phyloP scores from a whole-genome alignment of 352 stramenopile species.

The Globisporangium cylindrosporum region DNA sequence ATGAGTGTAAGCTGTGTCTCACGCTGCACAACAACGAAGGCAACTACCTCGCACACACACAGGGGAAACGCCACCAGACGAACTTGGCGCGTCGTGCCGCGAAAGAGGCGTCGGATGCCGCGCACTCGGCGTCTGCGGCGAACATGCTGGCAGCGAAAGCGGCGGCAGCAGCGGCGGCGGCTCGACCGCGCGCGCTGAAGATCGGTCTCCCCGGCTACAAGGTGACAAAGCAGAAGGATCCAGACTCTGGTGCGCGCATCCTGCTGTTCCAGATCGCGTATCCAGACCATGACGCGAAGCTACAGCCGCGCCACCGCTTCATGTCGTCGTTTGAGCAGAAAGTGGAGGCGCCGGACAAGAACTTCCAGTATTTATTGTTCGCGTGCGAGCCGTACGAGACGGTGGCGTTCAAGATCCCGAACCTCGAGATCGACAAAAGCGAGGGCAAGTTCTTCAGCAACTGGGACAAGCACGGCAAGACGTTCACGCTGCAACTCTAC shows the following conservation, averaged over 20 bases:
- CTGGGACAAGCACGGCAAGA: conserved; percentile 96
- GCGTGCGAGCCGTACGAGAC: conserved; percentile 99
- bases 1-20: conserved; percentile 99
- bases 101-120: conserved; percentile 69
- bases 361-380: conserved; percentile 97
- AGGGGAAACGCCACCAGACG: conserved; percentile 98
- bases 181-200: conserved; percentile 82
- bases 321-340: conserved; percentile 99
- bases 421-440: conserved; percentile 93
- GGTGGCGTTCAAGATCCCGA: conserved; percentile 99
- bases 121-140: conserved; percentile 43
- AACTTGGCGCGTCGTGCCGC: conserved; percentile 92
- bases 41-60: conserved; percentile 99
- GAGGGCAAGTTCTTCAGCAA: conserved; percentile 97
- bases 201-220: conserved; percentile 98
- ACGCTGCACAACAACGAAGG: conserved; percentile 99
- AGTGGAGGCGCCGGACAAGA: conserved; percentile 95
- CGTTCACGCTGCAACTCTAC: conserved; percentile 92
- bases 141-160: conserved; percentile 40
- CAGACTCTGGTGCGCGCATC: conserved; percentile 77
- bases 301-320: conserved; percentile 97
- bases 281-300: conserved; percentile 91
- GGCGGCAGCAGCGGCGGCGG: conserved; percentile 38
- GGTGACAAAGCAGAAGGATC: conserved; percentile 93
- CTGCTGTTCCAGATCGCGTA: conserved; percentile 96